These are phyloP conservation scores for Xylariaceae sp. DNA, from an alignment of 2,329 filamentous ascomycete species.

Conservation along the genomic window DNA sequence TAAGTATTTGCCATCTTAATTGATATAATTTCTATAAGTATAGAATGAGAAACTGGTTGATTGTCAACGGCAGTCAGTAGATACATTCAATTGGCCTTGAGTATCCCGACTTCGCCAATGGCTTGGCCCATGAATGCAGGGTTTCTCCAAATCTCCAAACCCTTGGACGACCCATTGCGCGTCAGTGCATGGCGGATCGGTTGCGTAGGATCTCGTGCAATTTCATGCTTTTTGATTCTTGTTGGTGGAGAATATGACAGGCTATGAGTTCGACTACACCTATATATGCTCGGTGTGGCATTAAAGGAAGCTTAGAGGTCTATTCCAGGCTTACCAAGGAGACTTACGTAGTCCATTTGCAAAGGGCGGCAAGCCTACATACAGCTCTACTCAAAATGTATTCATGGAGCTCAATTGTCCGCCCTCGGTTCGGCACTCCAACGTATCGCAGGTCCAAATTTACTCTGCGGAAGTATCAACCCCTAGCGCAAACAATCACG, in stretches of 20 bases:
- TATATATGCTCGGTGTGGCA: neutral
- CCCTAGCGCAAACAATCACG: conserved; percentile 18
- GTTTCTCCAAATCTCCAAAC: conserved; percentile 21
- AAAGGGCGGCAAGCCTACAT: neutral
- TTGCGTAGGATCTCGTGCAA: neutral
- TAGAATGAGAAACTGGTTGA: no score
- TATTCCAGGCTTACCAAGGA: neutral
- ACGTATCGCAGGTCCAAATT: conserved; percentile 7
- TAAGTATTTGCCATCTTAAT: no score
- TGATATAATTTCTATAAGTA: no score
- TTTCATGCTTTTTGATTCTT: neutral
- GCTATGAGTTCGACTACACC: neutral
- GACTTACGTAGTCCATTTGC: neutral
- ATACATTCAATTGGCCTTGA: neutral
- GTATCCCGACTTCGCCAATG: neutral
- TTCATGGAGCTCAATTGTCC: conserved; percentile 24
- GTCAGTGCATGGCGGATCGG: neutral
- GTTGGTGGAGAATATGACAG: conserved; percentile 18
- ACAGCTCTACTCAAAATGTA: neutral
- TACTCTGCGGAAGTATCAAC: conserved; percentile 14
- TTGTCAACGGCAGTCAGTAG: no score
- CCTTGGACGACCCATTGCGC: neutral
- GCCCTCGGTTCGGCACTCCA: neutral
- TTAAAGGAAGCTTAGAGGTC: neutral
- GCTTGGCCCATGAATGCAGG: neutral